Conservation (phyloP, 257 asterid species). For the Linderniella brevidens region DNA sequence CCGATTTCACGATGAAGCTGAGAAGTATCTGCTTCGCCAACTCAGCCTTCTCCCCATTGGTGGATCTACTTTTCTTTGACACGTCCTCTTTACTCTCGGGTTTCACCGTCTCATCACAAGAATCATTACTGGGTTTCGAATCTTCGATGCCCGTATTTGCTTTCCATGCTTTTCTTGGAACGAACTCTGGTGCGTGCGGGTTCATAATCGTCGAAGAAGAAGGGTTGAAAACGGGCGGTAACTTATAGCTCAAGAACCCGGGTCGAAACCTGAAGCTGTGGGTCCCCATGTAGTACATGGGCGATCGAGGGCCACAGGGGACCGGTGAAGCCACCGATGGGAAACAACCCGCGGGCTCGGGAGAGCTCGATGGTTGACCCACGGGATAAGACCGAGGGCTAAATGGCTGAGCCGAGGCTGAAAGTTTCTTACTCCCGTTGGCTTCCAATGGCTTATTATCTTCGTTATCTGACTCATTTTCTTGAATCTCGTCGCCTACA, state of each 20-base stretch:
- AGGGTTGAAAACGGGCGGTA: conserved; percentile 26
- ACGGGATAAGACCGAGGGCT: conserved; percentile 57
- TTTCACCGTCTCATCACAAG: conserved; percentile 17
- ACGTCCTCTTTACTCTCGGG: conserved; percentile 24
- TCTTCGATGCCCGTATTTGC: conserved; percentile 28
- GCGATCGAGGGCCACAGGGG: conserved; percentile 91
- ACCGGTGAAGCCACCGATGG: conserved; percentile 85
- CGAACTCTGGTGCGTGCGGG: conserved; percentile 89
- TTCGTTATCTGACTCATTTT: conserved; percentile 20
- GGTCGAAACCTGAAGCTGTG: conserved; percentile 41
- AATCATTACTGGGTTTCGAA: conserved; percentile 19
- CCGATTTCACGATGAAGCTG: conserved; percentile 89
- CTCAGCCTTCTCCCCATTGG: conserved; percentile 74
- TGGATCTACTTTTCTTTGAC: conserved; percentile 26
- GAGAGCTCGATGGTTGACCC: conserved; percentile 23
- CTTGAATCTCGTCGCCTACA: conserved; percentile 18
- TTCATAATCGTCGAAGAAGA: conserved; percentile 52
- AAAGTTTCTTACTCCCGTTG: conserved; percentile 68
- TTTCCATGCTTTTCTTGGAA: conserved; percentile 60
- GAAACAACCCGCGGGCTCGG: conserved; percentile 11
- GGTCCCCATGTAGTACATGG: conserved; percentile 55
- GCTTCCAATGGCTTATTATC: conserved; percentile 38
- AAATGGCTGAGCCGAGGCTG: conserved; percentile 88
- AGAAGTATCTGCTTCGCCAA: conserved; percentile 83
- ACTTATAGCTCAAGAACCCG: conserved; percentile 39